Evolutionary conservation across 495 filamentous ascomycete genomes (phyloP), one percentile per base, ranked within the genome.

Genomic region (Lasiosphaeria miniovina): DNA sequence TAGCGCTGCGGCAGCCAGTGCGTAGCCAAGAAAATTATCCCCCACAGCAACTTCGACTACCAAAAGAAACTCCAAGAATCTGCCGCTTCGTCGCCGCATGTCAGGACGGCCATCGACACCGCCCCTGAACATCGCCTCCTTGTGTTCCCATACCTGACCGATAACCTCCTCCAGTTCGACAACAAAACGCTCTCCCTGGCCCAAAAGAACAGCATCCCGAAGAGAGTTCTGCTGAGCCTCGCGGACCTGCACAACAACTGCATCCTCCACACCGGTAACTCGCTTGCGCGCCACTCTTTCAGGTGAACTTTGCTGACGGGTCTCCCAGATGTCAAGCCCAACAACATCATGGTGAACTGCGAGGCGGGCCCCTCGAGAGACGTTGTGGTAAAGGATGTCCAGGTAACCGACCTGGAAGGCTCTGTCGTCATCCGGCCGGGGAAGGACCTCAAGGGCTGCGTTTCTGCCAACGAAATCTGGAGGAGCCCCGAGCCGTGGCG

Each of bases 291-390:
- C 24, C 24, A 24, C 7, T 7, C 38, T 41, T 8, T 41, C 38
- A 41, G 8, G 7, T 35, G 15, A 36, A 24, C 24, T 6, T 6
- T 6, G 14, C 49, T 52, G 33, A 51, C 24, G 32, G 59, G 12
- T 54, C 31, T 17, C 10, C 41, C n/a, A 73, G 73, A 75, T 57
- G 72, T 75, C 51, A 75, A 74, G 35, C 66, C 71, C 17, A 75
- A 74, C 56, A 75, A 74, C 49, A 73, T 75, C 36, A 68, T 75
- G 58, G 35, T 75, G 8, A 66, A 74, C 61, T 75, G 74, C 36
- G 63, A 59, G 9, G 64, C 69, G 3, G 64, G 8, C 12, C 38
- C 12, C 38, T 7, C 8, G 8, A 3, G 2, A 7, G 38, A 41
- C 8, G 8, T 41, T 12, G 12, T 12, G 8, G 12, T 41, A 8